Conservation (phyloP, 768 basidiomycete genomes). For the Mycena kentingensis region DNA sequence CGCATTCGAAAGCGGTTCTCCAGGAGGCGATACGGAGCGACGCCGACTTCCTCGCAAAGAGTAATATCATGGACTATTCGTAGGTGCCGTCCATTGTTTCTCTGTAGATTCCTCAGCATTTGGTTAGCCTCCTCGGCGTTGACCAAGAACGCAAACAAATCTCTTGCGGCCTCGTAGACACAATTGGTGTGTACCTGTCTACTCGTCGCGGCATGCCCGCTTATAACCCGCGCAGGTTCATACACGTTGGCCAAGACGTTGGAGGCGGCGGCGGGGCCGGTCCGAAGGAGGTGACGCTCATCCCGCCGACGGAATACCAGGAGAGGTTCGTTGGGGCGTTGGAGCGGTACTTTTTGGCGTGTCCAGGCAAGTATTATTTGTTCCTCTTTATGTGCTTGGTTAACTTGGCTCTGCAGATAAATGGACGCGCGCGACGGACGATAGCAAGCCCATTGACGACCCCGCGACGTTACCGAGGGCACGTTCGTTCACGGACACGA, state of each 20-base stretch:
- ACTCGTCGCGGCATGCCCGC: not conserved
- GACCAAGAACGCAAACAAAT: conserved; percentile 68
- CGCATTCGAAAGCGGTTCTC: conserved; percentile 73
- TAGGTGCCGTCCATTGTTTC: conserved; percentile 34
- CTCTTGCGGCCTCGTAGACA: conserved; percentile 80
- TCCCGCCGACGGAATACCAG: conserved; percentile 79
- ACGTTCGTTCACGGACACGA: too few relatives aligned
- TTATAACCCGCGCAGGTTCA: conserved; percentile 49
- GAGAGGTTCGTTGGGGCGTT: conserved; percentile 73
- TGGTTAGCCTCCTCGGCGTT: conserved; percentile 56
- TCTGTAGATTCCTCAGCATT: not conserved
- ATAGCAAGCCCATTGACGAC: conserved; percentile 41
- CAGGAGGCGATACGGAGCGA: conserved; percentile 69
- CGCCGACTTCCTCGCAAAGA: conserved; percentile 70
- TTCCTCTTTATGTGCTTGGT: not conserved
- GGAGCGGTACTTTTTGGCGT: conserved; percentile 74
- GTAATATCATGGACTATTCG: conserved; percentile 90
- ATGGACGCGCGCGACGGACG: conserved; percentile 50
- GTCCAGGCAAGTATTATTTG: conserved; percentile 54
- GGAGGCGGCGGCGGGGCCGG: conserved; percentile 45
- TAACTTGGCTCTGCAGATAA: conserved; percentile 15
- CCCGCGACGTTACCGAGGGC: conserved; percentile 43
- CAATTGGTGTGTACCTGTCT: conserved; percentile 64
- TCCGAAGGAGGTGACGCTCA: conserved; percentile 75
- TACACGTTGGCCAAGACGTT: conserved; percentile 85